phyloP scores from a whole-genome alignment of 1,284 basidiomycete genomes.

The Blastosporella zonata region DNA sequence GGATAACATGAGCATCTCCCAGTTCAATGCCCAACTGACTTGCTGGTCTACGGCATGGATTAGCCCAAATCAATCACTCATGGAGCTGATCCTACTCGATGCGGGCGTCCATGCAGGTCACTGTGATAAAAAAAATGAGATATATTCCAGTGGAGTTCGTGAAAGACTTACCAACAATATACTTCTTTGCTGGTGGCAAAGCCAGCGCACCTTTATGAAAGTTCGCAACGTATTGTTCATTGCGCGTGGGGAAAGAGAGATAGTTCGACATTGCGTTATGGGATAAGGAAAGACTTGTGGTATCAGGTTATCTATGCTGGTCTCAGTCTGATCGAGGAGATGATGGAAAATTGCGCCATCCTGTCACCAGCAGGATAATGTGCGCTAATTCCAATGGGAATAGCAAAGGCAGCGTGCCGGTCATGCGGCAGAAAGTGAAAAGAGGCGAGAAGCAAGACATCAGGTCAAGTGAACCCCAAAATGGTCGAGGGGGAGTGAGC shows the following conservation, averaged over 20 bases:
- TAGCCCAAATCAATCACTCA: background rate
- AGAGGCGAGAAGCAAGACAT: too few species aligned
- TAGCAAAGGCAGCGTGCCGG: background rate
- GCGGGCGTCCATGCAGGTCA: conserved; percentile 71
- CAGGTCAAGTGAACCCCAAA: too few species aligned
- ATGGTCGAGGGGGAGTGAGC: background rate
- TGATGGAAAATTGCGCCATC: conserved; percentile 10
- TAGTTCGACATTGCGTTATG: conserved; percentile 35
- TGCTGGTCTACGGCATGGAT: conserved; percentile 41
- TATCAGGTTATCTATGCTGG: background rate
- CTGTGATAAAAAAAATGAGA: conserved; percentile 28
- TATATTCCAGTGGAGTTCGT: background rate
- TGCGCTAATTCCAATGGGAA: background rate
- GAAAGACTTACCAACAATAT: conserved; percentile 38
- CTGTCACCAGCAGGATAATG: background rate
- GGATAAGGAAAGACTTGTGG: background rate
- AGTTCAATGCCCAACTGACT: conserved; percentile 58
- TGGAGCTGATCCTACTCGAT: conserved; percentile 43
- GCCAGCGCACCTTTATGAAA: conserved; percentile 42
- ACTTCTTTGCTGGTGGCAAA: conserved; percentile 50
- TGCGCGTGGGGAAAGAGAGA: conserved; percentile 30
- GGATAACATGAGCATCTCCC: conserved; percentile 68
- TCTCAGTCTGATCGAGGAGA: background rate
- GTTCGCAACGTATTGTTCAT: conserved; percentile 26
- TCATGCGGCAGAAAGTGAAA: too few species aligned